phyloP scores from a whole-genome alignment of 495 filamentous ascomycete genomes.

The Melanomma pulvis-pyrius region DNA sequence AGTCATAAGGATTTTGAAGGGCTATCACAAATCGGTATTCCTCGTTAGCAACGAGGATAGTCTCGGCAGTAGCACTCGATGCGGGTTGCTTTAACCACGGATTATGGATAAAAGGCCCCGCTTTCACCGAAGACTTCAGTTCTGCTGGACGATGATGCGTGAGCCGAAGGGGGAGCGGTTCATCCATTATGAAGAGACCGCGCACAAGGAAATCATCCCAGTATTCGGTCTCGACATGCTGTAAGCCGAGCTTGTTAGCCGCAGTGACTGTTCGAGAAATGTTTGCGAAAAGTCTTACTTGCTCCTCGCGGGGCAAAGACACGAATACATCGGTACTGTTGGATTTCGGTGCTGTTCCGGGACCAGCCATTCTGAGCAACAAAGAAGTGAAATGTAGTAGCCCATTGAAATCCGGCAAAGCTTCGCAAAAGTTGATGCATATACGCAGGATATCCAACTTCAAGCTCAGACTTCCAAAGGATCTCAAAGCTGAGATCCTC shows the following conservation, averaged over 20 bases:
- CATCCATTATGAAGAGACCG: conserved; percentile 68
- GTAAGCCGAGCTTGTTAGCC: conserved; percentile 70
- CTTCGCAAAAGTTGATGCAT: conserved; percentile 90
- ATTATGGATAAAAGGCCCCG: conserved; percentile 93
- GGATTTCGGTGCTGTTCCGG: conserved; percentile 72
- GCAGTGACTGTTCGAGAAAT: conserved; percentile 80
- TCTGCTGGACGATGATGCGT: conserved; percentile 72
- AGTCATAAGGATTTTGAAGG: conserved; percentile 91
- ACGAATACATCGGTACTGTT: conserved; percentile 63
- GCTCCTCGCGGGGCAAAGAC: conserved; percentile 76
- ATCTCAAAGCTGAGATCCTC: conserved; percentile 55
- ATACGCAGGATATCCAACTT: conserved; percentile 83
- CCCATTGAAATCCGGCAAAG: conserved; percentile 86
- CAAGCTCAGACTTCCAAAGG: conserved; percentile 67
- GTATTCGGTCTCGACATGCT: conserved; percentile 74
- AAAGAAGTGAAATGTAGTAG: conserved; percentile 84
- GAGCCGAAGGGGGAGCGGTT: conserved; percentile 58
- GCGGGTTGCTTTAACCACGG: conserved; percentile 75
- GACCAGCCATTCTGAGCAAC: conserved; percentile 77
- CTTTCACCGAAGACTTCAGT: conserved; percentile 49
- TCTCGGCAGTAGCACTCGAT: conserved; percentile 58
- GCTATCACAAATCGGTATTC: conserved; percentile 73
- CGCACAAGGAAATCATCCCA: conserved; percentile 96
- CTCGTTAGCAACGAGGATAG: conserved; percentile 75
- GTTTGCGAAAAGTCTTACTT: conserved; percentile 75